Percentiles rank a stretch among this genome's conserved stretches.
Evolutionary conservation across 2,329 filamentous ascomycete genomes (phyloP).

Genomic region (Didymosphaeria variabile): DNA sequence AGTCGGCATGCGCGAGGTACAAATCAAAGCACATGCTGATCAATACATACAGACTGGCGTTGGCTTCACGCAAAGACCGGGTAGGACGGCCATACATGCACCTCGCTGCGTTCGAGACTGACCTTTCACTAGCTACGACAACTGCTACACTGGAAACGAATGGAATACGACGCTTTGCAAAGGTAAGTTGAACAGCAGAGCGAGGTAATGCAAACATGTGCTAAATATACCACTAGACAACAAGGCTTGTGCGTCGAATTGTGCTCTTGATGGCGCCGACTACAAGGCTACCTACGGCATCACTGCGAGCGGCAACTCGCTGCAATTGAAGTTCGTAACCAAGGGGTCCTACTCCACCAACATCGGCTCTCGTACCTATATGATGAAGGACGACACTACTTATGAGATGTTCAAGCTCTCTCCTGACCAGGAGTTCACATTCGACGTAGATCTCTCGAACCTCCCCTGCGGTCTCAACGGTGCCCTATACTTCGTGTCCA

Average conservation of each 20-base stretch:
- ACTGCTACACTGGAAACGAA: conserved; percentile 58
- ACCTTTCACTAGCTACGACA: conserved; percentile 55
- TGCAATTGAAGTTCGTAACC: conserved; percentile 34
- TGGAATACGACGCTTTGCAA: conserved; percentile 53
- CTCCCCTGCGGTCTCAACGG: conserved; percentile 61
- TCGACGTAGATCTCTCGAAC: conserved; percentile 37
- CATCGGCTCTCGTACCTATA: conserved; percentile 36
- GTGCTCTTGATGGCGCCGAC: conserved; percentile 64
- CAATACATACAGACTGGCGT: conserved; percentile 56
- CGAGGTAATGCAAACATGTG: not conserved
- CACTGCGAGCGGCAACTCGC: conserved; percentile 32
- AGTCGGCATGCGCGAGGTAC: not conserved
- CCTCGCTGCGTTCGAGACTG: not conserved
- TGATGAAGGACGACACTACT: conserved; percentile 32
- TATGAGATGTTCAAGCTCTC: conserved; percentile 37
- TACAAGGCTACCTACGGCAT: conserved; percentile 60
- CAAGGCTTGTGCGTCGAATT: conserved; percentile 58
- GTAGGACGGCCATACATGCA: not conserved
- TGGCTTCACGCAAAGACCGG: conserved; percentile 59
- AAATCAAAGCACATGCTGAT: not conserved
- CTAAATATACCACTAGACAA: conserved; percentile 45
- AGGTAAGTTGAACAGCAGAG: not conserved
- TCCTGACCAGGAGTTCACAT: conserved; percentile 35
- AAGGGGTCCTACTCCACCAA: conserved; percentile 33
- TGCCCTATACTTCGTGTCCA: conserved; percentile 71